These are phyloP conservation scores for Tolypocladium tundrense DNA, from an alignment of 2,329 filamentous ascomycete genomes.

Conservation along the genomic window DNA sequence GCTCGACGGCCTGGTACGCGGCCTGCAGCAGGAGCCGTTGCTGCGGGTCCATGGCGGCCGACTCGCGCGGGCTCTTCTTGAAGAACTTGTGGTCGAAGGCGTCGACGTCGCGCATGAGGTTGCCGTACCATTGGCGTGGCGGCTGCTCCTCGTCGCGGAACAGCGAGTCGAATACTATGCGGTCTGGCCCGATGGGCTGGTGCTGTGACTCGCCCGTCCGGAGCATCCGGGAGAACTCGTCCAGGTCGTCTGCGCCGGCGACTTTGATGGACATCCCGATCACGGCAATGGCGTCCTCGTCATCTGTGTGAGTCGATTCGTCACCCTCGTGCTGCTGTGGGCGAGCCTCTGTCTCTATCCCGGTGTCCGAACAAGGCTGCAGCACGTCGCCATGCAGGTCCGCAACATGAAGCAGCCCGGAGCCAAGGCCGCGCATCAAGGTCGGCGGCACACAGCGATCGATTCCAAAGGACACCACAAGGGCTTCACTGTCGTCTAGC, in stretches of 20 bases:
- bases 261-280: background rate
- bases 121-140: background rate
- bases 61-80: background rate
- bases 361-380: no score
- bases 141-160: background rate
- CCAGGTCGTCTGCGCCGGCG: background rate
- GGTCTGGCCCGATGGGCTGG: background rate
- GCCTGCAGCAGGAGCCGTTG: background rate
- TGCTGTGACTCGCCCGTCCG: background rate
- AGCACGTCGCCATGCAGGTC: no score
- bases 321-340: no score
- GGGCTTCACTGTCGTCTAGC: no score
- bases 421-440: no score
- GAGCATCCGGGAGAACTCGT: background rate
- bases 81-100: background rate
- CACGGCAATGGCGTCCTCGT: background rate
- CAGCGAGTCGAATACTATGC: background rate
- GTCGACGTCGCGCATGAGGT: background rate
- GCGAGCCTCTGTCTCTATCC: no score
- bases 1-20: background rate
- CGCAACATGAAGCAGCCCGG: no score
- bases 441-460: no score
- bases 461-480: no score
- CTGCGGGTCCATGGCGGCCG: background rate
- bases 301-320: background rate